Evolutionary conservation across 257 asterid genomes (phyloP).

Genomic region (Solanum ahanhuiri): DNA sequence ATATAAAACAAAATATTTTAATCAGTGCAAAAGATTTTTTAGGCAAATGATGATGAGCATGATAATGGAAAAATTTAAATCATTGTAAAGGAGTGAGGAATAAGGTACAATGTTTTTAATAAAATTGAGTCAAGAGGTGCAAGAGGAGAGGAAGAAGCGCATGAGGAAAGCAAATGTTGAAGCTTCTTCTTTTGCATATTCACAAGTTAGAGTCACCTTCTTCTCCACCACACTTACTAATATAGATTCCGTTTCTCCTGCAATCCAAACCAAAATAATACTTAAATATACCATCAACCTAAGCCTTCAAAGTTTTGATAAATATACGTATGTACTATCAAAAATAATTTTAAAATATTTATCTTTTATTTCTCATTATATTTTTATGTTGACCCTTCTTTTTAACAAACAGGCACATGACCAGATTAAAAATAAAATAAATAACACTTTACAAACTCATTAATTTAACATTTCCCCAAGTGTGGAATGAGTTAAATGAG

Average conservation of each 20-base stretch:
- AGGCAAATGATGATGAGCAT: too few relatives aligned
- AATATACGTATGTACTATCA: background rate
- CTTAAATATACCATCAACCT: background rate
- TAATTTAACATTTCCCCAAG: too few relatives aligned
- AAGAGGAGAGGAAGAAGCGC: background rate
- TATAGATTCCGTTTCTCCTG: slow-evolving; percentile 74
- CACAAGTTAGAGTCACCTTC: slow-evolving; percentile 9
- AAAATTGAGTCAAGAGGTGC: background rate
- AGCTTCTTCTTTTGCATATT: slow-evolving; percentile 8
- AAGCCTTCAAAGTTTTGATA: background rate
- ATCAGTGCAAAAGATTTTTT: too few relatives aligned
- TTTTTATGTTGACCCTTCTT: too few relatives aligned
- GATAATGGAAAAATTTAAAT: too few relatives aligned
- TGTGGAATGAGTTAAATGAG: too few relatives aligned
- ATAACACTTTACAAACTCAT: too few relatives aligned
- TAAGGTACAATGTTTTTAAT: background rate
- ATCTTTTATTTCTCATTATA: too few relatives aligned
- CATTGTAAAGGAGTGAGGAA: background rate
- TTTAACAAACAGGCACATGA: too few relatives aligned
- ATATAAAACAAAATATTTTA: too few relatives aligned
- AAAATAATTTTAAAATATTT: too few relatives aligned
- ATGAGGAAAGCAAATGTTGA: slow-evolving; percentile 17
- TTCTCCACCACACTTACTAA: slow-evolving; percentile 62
- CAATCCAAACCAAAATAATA: background rate
- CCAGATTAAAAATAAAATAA: too few relatives aligned